phyloP scores from a whole-genome alignment of 2,329 filamentous ascomycete species.

The Fusarium nodosum region DNA sequence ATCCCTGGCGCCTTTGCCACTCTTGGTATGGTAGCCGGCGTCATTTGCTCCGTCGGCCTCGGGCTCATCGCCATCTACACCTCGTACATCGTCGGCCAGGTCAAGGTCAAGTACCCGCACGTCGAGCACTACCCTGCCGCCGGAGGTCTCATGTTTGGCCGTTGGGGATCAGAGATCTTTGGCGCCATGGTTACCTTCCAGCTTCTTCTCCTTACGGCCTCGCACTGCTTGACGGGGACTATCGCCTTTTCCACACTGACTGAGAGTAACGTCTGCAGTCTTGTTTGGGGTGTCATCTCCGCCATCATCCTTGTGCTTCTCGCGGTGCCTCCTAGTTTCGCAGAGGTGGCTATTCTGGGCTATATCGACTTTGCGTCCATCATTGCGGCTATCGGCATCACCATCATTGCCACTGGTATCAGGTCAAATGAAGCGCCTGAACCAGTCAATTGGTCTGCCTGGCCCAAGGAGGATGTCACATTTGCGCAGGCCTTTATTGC shows the following conservation, averaged over 20 bases:
- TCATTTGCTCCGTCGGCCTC: conserved; percentile 54
- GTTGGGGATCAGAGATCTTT: conserved; percentile 68
- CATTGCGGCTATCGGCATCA: conserved; percentile 70
- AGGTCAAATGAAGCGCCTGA: conserved; percentile 23
- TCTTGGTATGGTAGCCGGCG: conserved; percentile 53
- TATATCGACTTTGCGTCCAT: conserved; percentile 48
- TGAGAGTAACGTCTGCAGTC: conserved; percentile 60
- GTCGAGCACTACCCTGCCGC: conserved; percentile 75
- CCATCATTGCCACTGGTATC: conserved; percentile 72
- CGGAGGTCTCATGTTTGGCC: conserved; percentile 70
- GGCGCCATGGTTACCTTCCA: conserved; percentile 70
- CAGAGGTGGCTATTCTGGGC: conserved; percentile 47
- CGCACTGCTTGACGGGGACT: conserved; percentile 75
- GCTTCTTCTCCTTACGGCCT: conserved; percentile 74
- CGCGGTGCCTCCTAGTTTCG: conserved; percentile 59
- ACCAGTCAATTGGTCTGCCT: conserved; percentile 54
- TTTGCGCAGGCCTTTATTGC: conserved; percentile 68
- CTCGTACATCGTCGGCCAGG: conserved; percentile 58
- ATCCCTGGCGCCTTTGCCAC: conserved; percentile 46
- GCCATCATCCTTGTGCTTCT: conserved; percentile 57
- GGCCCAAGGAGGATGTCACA: conserved; percentile 56
- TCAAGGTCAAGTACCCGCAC: conserved; percentile 62
- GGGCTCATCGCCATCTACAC: conserved; percentile 59
- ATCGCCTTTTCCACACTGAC: conserved; percentile 75
- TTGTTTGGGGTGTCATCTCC: conserved; percentile 57